Evolutionary conservation across 768 basidiomycete species (phyloP).

Genomic region (Tremella mesenterica): DNA sequence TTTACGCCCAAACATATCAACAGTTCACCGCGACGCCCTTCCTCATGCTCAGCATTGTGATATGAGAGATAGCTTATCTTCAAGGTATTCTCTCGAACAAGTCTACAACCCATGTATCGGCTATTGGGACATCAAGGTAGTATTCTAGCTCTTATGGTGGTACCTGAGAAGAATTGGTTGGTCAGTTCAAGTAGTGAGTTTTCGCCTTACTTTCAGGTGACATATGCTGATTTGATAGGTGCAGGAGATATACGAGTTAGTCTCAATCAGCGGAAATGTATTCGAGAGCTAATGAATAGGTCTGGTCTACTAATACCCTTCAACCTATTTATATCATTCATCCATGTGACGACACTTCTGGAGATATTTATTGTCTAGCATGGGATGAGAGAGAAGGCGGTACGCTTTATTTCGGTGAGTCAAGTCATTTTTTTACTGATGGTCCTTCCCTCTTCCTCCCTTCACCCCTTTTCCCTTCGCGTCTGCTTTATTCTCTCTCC

Average conservation of each 20-base stretch:
- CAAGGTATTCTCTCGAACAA: slow-evolving; percentile 76
- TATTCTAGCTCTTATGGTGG: slow-evolving; percentile 69
- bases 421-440: too few relatives aligned
- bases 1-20: too few relatives aligned
- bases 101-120: slow-evolving; percentile 59
- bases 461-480: background rate
- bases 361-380: slow-evolving; percentile 75
- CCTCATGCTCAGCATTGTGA: too few relatives aligned
- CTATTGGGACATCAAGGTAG: slow-evolving; percentile 76
- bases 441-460: background rate
- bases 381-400: slow-evolving; percentile 60
- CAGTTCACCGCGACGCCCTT: too few relatives aligned
- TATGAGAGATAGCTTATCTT: background rate
- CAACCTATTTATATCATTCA: slow-evolving; percentile 61
- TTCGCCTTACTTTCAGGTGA: background rate
- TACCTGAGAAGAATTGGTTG: slow-evolving; percentile 67
- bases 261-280: slow-evolving; percentile 5
- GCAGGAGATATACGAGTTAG: slow-evolving; percentile 78
- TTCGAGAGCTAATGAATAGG: slow-evolving; percentile 48
- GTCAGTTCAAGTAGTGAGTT: slow-evolving; percentile 76
- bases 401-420: slow-evolving; percentile 65
- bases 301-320: slow-evolving; percentile 70
- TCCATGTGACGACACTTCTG: slow-evolving; percentile 73
- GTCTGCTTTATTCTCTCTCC: background rate
- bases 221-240: slow-evolving; percentile 48